Percentiles rank a stretch among this genome's conserved stretches.
These are phyloP conservation scores for Globisporangium cystogenes DNA, from an alignment of 352 stramenopile species.

Conservation along the genomic window DNA sequence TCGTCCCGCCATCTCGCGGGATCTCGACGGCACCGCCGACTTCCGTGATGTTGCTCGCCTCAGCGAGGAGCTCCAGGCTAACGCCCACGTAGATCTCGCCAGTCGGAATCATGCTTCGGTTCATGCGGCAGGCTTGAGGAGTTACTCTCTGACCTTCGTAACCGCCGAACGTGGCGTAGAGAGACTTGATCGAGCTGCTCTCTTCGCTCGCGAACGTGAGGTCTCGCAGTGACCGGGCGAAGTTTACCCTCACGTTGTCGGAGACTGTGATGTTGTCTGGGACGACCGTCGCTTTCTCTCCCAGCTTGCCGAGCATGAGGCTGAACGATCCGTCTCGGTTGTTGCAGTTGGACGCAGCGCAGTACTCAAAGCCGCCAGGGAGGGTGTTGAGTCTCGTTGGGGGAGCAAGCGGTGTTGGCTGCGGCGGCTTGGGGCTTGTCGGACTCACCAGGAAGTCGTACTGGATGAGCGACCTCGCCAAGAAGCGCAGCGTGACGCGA, in stretches of 20 bases:
- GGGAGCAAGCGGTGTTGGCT: not conserved
- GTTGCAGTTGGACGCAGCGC: constrained; percentile 11
- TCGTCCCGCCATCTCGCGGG: not conserved
- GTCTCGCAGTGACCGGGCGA: not conserved
- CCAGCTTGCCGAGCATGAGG: constrained; percentile 10
- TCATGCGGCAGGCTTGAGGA: too few relatives aligned
- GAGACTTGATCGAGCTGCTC: not conserved
- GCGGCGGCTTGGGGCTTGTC: not conserved
- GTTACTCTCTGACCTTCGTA: too few relatives aligned
- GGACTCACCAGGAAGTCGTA: constrained; percentile 6
- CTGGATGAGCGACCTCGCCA: not conserved
- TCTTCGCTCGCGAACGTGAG: constrained; percentile 5
- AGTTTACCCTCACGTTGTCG: not conserved
- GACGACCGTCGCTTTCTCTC: not conserved
- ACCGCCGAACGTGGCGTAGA: not conserved
- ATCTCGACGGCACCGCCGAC: not conserved
- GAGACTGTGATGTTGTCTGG: not conserved
- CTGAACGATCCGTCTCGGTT: constrained; percentile 11
- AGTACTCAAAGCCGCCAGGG: constrained; percentile 18
- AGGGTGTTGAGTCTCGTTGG: constrained; percentile 7
- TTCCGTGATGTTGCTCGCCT: not conserved
- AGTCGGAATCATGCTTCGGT: too few relatives aligned
- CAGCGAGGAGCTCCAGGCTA: not conserved
- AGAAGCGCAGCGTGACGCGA: not conserved
- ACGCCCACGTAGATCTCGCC: not conserved